Conservation (phyloP, 352 stramenopile species). For the Pythium grandisporangium region DNA sequence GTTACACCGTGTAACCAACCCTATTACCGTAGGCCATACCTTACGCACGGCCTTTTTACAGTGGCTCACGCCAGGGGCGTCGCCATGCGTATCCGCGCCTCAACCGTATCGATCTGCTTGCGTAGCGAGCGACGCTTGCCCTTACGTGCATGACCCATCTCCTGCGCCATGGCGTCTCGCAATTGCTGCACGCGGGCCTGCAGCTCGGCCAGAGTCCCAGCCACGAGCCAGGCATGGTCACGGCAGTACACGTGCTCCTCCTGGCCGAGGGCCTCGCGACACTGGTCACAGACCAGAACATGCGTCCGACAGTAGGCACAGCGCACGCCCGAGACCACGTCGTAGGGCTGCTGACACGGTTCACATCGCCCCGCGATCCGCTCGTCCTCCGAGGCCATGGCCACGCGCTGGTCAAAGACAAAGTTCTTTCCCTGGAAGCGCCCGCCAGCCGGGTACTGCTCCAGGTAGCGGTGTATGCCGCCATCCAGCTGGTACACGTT, state of each 20-base stretch:
- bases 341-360: constrained; percentile 43
- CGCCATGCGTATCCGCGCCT: constrained; percentile 61
- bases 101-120: constrained; percentile 70
- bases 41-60: too few relatives aligned
- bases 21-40: too few relatives aligned
- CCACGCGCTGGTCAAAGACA: constrained; percentile 78
- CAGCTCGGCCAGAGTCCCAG: constrained; percentile 29
- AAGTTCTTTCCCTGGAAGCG: constrained; percentile 82
- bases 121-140: constrained; percentile 63
- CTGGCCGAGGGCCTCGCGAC: constrained; percentile 18
- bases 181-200: constrained; percentile 19
- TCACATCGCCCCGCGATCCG: constrained; percentile 58
- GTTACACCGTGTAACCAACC: too few relatives aligned
- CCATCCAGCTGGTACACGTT: constrained; percentile 76
- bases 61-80: too few relatives aligned
- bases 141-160: constrained; percentile 44
- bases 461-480: constrained; percentile 80
- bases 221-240: constrained; percentile 43
- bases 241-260: constrained; percentile 36
- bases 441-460: constrained; percentile 61
- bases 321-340: constrained; percentile 48
- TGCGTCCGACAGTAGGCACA: constrained; percentile 77
- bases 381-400: constrained; percentile 41
- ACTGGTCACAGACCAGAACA: constrained; percentile 60
- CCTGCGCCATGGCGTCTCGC: constrained; percentile 14